Evolutionary conservation across 495 filamentous ascomycete genomes (phyloP), one percentile per base, ranked within the genome.

Genomic region (Ramalina peruviana): DNA sequence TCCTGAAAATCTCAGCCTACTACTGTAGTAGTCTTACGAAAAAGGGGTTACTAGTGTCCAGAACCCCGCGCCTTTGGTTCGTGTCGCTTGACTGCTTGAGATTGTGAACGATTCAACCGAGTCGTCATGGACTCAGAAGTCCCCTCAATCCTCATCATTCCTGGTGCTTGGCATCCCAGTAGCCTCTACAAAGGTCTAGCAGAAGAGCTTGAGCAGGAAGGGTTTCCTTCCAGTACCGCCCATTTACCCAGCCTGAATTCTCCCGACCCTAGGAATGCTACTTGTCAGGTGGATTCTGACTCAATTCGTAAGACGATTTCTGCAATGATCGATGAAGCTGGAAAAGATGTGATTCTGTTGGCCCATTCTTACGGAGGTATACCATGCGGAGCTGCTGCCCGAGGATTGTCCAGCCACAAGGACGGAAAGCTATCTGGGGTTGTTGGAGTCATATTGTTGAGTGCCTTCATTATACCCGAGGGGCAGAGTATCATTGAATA

Each of bases 301-400:
- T 56, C 54, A 19, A 55, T 72, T 6, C 30, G 46, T 0, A 46
- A 57, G 1, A 50, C 67, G 19, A 43, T 55, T 49, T 40, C 52
- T 21, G 41, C 53, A 57, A 48, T 61, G 50, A n/a, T 54, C 45
- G 49, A 64, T 58, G 52, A 66, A 55, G 42, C 64, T 1, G 69
- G 70, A 5, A 60, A 60, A 43, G 67, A 76, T 51, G 63, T 78
- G 15, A 60, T 77, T 5, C 50, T 76, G 15, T 56, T 75, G 4
- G 64, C 58, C 15, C 73, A 76, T 54, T 72, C 70, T 36, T 78
- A 74, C 62, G 65, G 73, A 26, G 75, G 74, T 5, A 49, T 72
- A 11, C 70, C 74, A 0, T 72, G 69, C 7, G 66, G 60, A 55
- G 72, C 68, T 46, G 71, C 72, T 3, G 55, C 76, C 36, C 66